phyloP scores from a whole-genome alignment of 2,329 filamentous ascomycete species.

The Arthroderma sp. region DNA sequence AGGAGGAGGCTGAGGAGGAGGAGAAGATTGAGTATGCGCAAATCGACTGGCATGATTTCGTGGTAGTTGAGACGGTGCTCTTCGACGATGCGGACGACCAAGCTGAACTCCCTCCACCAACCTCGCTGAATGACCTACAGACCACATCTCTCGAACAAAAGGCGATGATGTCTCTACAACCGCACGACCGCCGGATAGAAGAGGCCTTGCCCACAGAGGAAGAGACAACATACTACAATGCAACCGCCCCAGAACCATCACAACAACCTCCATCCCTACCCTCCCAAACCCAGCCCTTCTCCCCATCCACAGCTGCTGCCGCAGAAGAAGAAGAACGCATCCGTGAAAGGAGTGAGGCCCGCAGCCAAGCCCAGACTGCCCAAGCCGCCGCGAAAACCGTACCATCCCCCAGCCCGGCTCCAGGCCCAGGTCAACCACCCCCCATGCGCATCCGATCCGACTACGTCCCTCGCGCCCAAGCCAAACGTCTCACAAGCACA shows the following conservation, averaged over 20 bases:
- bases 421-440: constrained; percentile 29
- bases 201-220: constrained; percentile 83
- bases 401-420: constrained; percentile 26
- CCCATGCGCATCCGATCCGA: constrained; percentile 87
- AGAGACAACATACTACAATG: constrained; percentile 39
- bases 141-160: constrained; percentile 92
- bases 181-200: constrained; percentile 68
- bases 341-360: not conserved
- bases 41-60: constrained; percentile 97
- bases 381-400: constrained; percentile 63
- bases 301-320: constrained; percentile 44
- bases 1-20: constrained; percentile 74
- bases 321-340: constrained; percentile 36
- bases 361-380: constrained; percentile 50
- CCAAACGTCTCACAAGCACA: constrained; percentile 51
- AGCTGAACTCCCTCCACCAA: constrained; percentile 74
- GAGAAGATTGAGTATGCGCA: constrained; percentile 66
- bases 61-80: constrained; percentile 84
- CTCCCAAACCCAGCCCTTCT: constrained; percentile 28
- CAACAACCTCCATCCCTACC: constrained; percentile 25
- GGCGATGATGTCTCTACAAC: constrained; percentile 72
- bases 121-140: constrained; percentile 79
- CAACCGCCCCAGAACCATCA: constrained; percentile 27
- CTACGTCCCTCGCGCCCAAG: constrained; percentile 74
- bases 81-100: constrained; percentile 85